phyloP scores from a whole-genome alignment of 768 basidiomycete species.

The Lyophyllum shimeji region DNA sequence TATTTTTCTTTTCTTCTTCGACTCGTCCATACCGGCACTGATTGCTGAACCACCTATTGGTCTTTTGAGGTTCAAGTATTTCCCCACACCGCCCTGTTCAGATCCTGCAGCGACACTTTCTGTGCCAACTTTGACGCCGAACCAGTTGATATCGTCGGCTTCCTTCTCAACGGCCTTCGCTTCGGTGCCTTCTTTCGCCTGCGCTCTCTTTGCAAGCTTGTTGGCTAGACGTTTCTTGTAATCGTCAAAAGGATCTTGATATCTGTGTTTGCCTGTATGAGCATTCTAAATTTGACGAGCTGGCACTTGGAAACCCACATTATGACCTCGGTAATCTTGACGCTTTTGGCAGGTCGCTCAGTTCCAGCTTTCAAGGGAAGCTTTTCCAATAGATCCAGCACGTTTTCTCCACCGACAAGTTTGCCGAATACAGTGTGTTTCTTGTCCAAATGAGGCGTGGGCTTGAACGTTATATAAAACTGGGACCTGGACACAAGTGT shows the following conservation, averaged over 20 bases:
- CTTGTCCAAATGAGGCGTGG: constrained; percentile 82
- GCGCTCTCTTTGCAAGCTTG: constrained; percentile 61
- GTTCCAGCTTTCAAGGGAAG: constrained; percentile 81
- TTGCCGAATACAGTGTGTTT: constrained; percentile 98
- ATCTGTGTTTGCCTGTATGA: constrained; percentile 40
- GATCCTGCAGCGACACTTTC: constrained; percentile 29
- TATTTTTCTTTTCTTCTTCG: constrained; percentile 77
- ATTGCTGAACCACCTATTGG: constrained; percentile 26
- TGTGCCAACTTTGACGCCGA: constrained; percentile 80
- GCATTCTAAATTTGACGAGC: background rate
- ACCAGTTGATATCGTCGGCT: constrained; percentile 80
- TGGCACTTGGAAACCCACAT: constrained; percentile 55
- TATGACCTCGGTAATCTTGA: constrained; percentile 81
- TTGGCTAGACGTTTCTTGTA: constrained; percentile 84
- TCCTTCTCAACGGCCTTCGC: constrained; percentile 43
- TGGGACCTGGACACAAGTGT: constrained; percentile 60
- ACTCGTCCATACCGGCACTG: constrained; percentile 36
- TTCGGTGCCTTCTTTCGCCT: constrained; percentile 33
- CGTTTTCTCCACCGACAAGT: constrained; percentile 92
- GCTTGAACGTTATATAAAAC: constrained; percentile 89
- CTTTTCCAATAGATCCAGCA: constrained; percentile 81
- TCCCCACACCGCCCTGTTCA: constrained; percentile 57
- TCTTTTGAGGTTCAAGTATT: constrained; percentile 67
- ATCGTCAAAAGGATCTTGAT: constrained; percentile 94
- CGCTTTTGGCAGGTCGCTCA: constrained; percentile 82